phyloP scores from a whole-genome alignment of 164 flowering plant genomes.

The Vitis riparia region DNA sequence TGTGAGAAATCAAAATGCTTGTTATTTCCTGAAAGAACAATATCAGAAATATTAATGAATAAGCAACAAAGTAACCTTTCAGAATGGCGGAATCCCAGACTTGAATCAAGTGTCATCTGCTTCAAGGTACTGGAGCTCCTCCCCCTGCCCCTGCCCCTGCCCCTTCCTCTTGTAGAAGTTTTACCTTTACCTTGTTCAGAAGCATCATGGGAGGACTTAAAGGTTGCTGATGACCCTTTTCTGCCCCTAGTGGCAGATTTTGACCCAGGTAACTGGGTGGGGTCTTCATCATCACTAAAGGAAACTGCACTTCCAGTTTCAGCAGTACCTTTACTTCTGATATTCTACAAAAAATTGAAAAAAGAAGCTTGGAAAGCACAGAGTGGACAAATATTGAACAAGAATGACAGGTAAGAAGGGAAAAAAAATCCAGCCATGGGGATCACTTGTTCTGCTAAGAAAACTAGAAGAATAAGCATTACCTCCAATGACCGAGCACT shows the following conservation, averaged over 20 bases:
- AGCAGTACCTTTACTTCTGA: conserved; percentile 42
- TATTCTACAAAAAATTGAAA: conserved; percentile 43
- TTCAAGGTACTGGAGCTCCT: conserved; percentile 60
- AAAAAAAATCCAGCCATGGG: not conserved
- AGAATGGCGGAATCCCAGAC: conserved; percentile 62
- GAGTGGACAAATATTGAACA: conserved; percentile 3
- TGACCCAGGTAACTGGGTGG: conserved; percentile 39
- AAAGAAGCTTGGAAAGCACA: conserved; percentile 12
- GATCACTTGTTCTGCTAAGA: not conserved
- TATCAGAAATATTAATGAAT: not conserved
- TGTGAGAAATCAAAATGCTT: not conserved
- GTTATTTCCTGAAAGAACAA: not conserved
- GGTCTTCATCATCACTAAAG: conserved; percentile 93
- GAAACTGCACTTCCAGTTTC: conserved; percentile 58
- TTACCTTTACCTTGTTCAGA: conserved; percentile 39
- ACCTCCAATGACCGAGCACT: conserved; percentile 53
- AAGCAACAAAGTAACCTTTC: conserved; percentile 48
- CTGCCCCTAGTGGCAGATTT: conserved; percentile 55
- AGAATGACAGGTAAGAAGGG: not conserved
- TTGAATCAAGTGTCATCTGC: conserved; percentile 86
- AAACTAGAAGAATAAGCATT: conserved; percentile 1
- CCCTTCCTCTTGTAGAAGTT: conserved; percentile 76
- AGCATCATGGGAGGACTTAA: conserved; percentile 50
- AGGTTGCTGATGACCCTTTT: conserved; percentile 43
- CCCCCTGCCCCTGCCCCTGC: conserved; percentile 66